These are phyloP conservation scores for Batkoa obscura DNA, from an alignment of 371 early-diverging fungal genomes.

Conservation along the genomic window DNA sequence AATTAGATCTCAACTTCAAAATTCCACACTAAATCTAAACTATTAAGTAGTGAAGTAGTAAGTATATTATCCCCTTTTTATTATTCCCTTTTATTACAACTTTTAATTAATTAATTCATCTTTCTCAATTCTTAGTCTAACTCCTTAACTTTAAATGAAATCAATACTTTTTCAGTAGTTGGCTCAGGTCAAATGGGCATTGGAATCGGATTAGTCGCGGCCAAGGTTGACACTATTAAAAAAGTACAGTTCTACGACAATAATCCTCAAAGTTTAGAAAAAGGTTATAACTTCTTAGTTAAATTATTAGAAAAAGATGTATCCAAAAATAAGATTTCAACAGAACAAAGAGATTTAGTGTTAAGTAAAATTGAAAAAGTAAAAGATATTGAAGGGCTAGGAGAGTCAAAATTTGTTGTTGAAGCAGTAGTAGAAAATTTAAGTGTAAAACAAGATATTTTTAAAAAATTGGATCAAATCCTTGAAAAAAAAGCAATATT, in stretches of 20 bases:
- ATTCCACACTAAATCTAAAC: no score
- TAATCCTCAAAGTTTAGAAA: conserved; percentile 55
- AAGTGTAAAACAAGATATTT: conserved; percentile 67
- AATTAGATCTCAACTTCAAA: no score
- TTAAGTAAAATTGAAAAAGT: conserved; percentile 44
- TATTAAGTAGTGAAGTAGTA: no score
- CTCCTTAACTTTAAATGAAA: no score
- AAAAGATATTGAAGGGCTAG: conserved; percentile 28
- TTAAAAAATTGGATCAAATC: conserved; percentile 48
- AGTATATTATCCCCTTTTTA: no score
- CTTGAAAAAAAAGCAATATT: conserved; percentile 62
- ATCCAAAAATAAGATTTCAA: conserved; percentile 63
- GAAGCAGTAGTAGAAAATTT: conserved; percentile 92
- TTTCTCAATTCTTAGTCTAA: no score
- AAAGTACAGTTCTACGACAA: conserved; percentile 63
- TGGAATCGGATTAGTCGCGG: conserved; percentile 92
- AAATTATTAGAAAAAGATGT: conserved; percentile 75
- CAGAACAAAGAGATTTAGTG: conserved; percentile 46
- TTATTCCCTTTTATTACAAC: no score
- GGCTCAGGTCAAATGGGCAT: conserved; percentile 81
- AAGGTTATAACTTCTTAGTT: conserved; percentile 63
- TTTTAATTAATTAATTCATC: no score
- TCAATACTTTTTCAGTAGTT: conserved; percentile 41
- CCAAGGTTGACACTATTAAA: conserved; percentile 56
- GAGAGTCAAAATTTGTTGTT: conserved; percentile 62